Evolutionary conservation across 129 eudicot species (phyloP).

Genomic region (carrot (Daucus carota)): DNA sequence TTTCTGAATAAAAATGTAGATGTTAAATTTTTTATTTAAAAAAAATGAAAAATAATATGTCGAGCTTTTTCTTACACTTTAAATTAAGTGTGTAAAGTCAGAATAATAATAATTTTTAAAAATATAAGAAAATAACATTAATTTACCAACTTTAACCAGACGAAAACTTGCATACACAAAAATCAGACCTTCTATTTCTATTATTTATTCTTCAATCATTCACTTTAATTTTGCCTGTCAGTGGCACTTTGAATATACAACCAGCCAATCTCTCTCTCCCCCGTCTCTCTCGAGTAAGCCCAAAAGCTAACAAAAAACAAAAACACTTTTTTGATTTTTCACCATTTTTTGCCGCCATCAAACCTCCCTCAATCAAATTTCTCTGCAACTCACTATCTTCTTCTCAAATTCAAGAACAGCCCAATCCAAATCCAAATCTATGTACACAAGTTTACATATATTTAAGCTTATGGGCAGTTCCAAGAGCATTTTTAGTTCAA

Average conservation of each 20-base stretch:
- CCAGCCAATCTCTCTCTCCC: background rate
- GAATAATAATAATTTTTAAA: no score
- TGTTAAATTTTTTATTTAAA: no score
- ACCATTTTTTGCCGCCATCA: slow-evolving; percentile 17
- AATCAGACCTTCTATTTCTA: no score
- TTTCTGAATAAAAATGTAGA: no score
- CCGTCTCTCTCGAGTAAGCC: background rate
- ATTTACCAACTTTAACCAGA: background rate
- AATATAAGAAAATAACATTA: no score
- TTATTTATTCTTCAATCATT: background rate
- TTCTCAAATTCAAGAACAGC: slow-evolving; percentile 6
- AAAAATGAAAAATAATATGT: no score
- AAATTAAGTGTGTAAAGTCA: no score
- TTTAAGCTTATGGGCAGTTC: slow-evolving; percentile 21
- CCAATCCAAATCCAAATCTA: background rate
- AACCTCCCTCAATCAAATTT: slow-evolving; percentile 17
- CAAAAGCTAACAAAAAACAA: slow-evolving; percentile 19
- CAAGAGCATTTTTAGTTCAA: slow-evolving; percentile 2
- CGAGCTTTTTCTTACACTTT: no score
- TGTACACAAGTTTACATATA: background rate
- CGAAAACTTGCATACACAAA: no score
- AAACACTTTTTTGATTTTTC: slow-evolving; percentile 11
- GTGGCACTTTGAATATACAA: background rate
- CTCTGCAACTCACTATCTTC: background rate
- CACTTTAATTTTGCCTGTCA: background rate